Base-by-base conservation (phyloP, 1,284 basidiomycete species). In the Ganoderma sinense region DNA sequence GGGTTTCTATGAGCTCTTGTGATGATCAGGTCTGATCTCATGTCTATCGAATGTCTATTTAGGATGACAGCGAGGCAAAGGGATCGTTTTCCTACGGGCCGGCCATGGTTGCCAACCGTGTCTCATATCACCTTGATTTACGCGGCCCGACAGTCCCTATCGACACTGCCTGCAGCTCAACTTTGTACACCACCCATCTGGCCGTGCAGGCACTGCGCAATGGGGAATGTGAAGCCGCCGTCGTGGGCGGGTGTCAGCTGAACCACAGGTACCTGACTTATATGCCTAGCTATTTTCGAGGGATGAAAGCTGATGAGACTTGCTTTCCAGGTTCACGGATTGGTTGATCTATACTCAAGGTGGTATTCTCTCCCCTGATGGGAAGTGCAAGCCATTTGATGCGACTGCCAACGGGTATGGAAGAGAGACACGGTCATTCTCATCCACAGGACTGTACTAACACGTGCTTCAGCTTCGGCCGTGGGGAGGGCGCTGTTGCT, bases 161-260 rank as follows among this genome's bases (percentile, higher is more conserved):
- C 0, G 86, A 88, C 72, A 87, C 86, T 0, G 87, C 85, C 4
- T 88, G 87, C 71, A 86, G 84, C 63, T 86, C 85, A 39, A 83
- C 80, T 48, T 75, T 85, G 5, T 83, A 81, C 6, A 84, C 84
- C 7, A 79, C 84, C 53, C 86, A 88, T 72, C 80, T 88, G 20
- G 86, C 86, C 2, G 79, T 85, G 3, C 82, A 83, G 53, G 82
- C 84, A 1, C 76, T 88, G 4, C 76, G 75, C 33, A 76, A 77
- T 53, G 86, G 85, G 2, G 86, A 88, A 62, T 82, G 86, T 60
- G 83, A 85, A 39, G 81, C 84, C n/a, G 87, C 86, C 2, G 78
- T 88, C 4, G 82, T 88, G 23, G 85, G 80, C 16, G 84, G 83
- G 45, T 81, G 79, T 68, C 85, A 86, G 70, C 70, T 83, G 26